Evolutionary conservation across 2,329 filamentous ascomycete genomes (phyloP), one percentile per base, ranked within the genome.

Genomic region (Periconia digitata): DNA sequence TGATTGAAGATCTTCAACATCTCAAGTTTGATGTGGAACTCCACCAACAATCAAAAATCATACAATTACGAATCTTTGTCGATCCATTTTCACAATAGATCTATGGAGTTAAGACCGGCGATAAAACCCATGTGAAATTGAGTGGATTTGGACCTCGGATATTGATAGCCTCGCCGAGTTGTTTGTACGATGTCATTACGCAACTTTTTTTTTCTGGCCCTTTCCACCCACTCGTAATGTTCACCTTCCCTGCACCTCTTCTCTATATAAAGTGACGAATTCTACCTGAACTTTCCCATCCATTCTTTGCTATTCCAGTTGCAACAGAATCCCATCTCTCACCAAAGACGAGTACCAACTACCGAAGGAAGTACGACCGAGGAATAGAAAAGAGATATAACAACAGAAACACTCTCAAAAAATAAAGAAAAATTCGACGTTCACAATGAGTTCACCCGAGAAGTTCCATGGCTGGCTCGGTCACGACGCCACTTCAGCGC

Each of bases 401-500:
- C n/a, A n/a, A n/a, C n/a, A n/a, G n/a, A n/a, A n/a, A n/a, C n/a
- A n/a, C n/a, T n/a, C n/a, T n/a, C n/a, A 12, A 27, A 7, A 18
- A 5, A 35, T 13, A 20, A 21, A 43, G 17, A n/a, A 27, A 15
- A 40, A 40, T 20, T 15, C 20, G 22, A 24, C 15, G 4, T 15
- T 13, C 10, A 5, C 12, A 32, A 50, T 39, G 8, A 43, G 56
- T 38, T 63, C 64, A 21, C 59, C 66, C 15, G 63, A 78, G 66
- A 77, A 76, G 47, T 83, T 83, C 62, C 73, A 80, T 62, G 81
- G 81, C 59, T 83, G 81, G 80, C 71, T 82, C 55, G 81, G 77
- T 60, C 74, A 78, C 29, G 76, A 78, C 66, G 59, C 72, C 24
- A 67, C 70, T 49, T 69, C 79, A 12, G 76, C 70, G 27, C 63